These are phyloP conservation scores for Cercospora brassicicola DNA, from an alignment of 2,329 filamentous ascomycete genomes.

Conservation along the genomic window DNA sequence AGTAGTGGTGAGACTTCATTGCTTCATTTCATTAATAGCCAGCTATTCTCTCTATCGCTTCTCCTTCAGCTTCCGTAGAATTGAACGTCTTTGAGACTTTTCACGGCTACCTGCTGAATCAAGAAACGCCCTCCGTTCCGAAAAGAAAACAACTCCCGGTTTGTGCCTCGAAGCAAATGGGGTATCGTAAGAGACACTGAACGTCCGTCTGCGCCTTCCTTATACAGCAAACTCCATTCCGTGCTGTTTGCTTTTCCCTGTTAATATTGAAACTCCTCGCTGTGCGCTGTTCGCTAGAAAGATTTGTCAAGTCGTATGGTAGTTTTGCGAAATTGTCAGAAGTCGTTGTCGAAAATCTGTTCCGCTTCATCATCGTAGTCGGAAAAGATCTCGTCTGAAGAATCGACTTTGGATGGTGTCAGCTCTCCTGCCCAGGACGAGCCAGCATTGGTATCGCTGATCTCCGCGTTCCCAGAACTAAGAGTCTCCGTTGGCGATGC, in stretches of 20 bases:
- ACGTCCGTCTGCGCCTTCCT: background rate
- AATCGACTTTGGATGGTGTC: background rate
- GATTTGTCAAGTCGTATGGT: background rate
- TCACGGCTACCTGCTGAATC: background rate
- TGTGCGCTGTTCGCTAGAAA: background rate
- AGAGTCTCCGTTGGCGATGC: background rate
- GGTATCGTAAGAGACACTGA: background rate
- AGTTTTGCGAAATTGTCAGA: background rate
- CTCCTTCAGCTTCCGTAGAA: background rate
- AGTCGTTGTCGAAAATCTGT: background rate
- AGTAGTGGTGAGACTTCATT: no score
- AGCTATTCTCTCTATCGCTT: no score
- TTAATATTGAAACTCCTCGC: background rate
- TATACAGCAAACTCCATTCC: background rate
- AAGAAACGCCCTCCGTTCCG: background rate
- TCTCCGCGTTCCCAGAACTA: background rate
- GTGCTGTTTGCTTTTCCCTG: background rate
- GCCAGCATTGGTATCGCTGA: background rate
- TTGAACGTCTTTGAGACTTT: background rate
- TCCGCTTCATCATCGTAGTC: background rate
- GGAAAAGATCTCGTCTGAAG: background rate
- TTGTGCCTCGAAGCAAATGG: background rate
- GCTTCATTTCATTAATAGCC: no score
- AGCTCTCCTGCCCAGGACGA: background rate
- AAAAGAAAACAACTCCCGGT: background rate